A percentile compares a stretch with the other conserved stretches of the same genome.
Evolutionary conservation across 2,329 filamentous ascomycete species (phyloP).

Genomic region (Immersiporthe knoxdaviesiana): DNA sequence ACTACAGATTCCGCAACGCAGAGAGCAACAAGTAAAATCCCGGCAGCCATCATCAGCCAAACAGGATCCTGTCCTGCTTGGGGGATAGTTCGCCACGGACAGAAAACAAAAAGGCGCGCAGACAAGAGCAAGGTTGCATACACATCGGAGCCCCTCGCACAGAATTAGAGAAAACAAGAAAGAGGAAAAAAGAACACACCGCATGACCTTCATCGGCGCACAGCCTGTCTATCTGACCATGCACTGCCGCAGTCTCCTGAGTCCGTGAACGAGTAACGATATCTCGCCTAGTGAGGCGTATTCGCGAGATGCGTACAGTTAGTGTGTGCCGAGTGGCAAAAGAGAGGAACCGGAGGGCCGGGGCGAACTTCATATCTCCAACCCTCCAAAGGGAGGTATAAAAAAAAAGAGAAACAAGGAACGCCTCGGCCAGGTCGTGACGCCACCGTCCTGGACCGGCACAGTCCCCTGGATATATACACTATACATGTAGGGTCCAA

Average conservation of each 20-base stretch:
- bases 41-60: background rate
- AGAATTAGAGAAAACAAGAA: background rate
- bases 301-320: background rate
- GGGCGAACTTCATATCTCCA: background rate
- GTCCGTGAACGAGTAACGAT: background rate
- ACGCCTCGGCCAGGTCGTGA: background rate
- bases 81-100: background rate
- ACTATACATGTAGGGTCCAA: background rate
- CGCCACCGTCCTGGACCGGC: background rate
- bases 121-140: background rate
- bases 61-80: background rate
- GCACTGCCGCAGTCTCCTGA: background rate
- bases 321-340: background rate
- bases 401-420: background rate
- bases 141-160: background rate
- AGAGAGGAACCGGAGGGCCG: background rate
- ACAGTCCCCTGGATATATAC: background rate
- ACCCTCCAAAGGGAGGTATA: background rate
- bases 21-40: background rate
- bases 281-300: background rate
- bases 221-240: background rate
- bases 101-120: background rate
- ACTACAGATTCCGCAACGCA: conserved; percentile 1
- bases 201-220: background rate
- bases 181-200: background rate